Conservation (phyloP, 306 rosid genomes). For the Medicago ruthenica region DNA sequence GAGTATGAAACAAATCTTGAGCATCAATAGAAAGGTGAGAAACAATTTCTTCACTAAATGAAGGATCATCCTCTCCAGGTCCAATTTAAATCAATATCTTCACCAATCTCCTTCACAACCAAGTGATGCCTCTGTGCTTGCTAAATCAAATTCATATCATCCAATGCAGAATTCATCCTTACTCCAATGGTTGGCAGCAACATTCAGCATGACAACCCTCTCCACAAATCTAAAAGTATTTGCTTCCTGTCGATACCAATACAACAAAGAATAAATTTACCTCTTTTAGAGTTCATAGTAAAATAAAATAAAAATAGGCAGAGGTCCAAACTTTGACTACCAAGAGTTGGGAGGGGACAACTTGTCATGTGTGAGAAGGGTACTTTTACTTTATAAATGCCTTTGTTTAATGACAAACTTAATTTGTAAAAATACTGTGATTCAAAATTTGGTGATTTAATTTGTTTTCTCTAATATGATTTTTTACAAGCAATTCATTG, state of each 20-base stretch:
- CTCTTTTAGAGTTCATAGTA: not conserved
- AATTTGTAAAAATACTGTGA: too few species aligned
- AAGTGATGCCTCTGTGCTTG: slow-evolving; percentile 94
- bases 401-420: too few species aligned
- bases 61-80: slow-evolving; percentile 92
- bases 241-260: slow-evolving; percentile 37
- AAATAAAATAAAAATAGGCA: slow-evolving; percentile 13
- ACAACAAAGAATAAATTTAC: slow-evolving; percentile 13
- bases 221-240: slow-evolving; percentile 40
- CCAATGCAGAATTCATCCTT: slow-evolving; percentile 90
- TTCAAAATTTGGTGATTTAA: too few species aligned
- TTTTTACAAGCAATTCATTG: too few species aligned
- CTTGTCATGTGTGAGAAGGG: not conserved
- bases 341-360: not conserved
- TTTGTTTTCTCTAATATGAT: too few species aligned
- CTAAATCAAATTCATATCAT: slow-evolving; percentile 95
- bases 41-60: slow-evolving; percentile 65
- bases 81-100: slow-evolving; percentile 96
- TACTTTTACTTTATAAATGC: too few species aligned
- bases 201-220: slow-evolving; percentile 87
- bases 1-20: slow-evolving; percentile 79
- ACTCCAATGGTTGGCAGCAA: slow-evolving; percentile 68
- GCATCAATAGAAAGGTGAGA: slow-evolving; percentile 79
- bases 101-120: slow-evolving; percentile 91
- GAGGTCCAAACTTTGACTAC: too few species aligned